A percentile compares a stretch with the other conserved stretches of the same genome.
phyloP scores from a whole-genome alignment of 1,139 yeast species.

The Eremothecium gossypii region DNA sequence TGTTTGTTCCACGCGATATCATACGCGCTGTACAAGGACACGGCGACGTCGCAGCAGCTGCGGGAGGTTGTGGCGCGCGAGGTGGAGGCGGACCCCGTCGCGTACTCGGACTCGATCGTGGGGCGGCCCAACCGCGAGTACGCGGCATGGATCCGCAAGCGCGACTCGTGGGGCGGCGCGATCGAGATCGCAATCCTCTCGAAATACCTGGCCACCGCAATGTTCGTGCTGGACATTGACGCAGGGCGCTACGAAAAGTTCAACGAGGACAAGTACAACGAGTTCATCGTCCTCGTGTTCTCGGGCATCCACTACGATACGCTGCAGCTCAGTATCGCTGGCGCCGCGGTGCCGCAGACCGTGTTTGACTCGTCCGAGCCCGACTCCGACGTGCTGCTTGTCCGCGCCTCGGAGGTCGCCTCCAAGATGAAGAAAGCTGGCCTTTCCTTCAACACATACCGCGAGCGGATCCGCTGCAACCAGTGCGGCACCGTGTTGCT shows the following conservation, averaged over 20 bases:
- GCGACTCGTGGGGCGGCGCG: slow-evolving; percentile 80
- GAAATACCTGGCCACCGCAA: slow-evolving; percentile 42
- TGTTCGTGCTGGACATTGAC: slow-evolving; percentile 60
- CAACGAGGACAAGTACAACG: slow-evolving; percentile 34
- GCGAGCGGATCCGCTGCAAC: slow-evolving; percentile 50
- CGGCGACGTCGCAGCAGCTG: slow-evolving; percentile 14
- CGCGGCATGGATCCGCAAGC: slow-evolving; percentile 50
- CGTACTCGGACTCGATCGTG: slow-evolving; percentile 50
- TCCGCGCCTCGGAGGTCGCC: slow-evolving; percentile 37
- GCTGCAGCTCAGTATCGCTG: slow-evolving; percentile 34
- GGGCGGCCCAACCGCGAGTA: slow-evolving; percentile 47
- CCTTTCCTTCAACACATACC: slow-evolving; percentile 60
- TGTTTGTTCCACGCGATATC: slow-evolving; percentile 66
- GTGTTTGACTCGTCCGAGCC: slow-evolving; percentile 33
- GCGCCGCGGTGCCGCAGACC: slow-evolving; percentile 24
- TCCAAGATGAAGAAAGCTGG: slow-evolving; percentile 41
- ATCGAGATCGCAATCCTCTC: slow-evolving; percentile 65
- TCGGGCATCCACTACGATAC: slow-evolving; percentile 75
- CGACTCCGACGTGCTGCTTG: slow-evolving; percentile 29
- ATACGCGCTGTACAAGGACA: slow-evolving; percentile 40
- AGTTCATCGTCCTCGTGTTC: slow-evolving; percentile 49
- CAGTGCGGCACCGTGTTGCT: slow-evolving; percentile 44
- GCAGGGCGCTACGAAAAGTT: slow-evolving; percentile 53
- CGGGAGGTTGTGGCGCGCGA: slow-evolving; percentile 20
- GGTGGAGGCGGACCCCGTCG: slow-evolving; percentile 37